Conservation (phyloP, 139 green algal species). For the Tetradesmus obliquus region DNA sequence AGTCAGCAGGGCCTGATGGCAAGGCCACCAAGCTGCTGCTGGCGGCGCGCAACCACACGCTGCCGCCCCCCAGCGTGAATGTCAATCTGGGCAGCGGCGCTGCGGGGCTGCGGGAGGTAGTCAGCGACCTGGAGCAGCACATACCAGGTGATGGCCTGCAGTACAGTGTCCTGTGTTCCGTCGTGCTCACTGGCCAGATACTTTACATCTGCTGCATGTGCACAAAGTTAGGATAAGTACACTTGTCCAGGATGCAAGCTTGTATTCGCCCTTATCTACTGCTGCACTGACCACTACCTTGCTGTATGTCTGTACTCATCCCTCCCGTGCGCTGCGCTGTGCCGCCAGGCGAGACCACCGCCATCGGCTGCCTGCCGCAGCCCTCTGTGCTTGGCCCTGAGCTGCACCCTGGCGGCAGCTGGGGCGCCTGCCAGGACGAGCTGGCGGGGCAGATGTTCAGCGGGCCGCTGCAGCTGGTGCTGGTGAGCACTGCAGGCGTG, state of each 20-base stretch:
- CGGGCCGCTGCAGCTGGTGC: conserved; percentile 69
- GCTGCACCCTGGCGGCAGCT: conserved; percentile 8
- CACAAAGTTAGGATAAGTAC: too few species aligned
- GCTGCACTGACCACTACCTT: too few species aligned
- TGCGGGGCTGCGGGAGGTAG: conserved; percentile 76
- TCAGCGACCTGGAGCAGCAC: conserved; percentile 75
- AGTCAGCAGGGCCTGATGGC: conserved; percentile 60
- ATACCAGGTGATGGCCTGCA: conserved; percentile 66
- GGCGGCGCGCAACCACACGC: conserved; percentile 65
- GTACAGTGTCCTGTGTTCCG: not conserved
- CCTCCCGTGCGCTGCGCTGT: too few species aligned
- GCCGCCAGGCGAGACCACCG: conserved; percentile 59
- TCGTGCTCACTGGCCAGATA: too few species aligned
- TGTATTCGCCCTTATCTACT: too few species aligned
- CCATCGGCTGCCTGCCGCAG: conserved; percentile 48
- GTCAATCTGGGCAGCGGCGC: conserved; percentile 11
- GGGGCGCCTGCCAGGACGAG: conserved; percentile 60
- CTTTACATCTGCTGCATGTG: too few species aligned
- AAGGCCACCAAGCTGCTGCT: conserved; percentile 69
- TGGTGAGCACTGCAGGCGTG: conserved; percentile 86
- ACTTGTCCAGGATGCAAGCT: too few species aligned
- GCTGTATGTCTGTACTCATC: too few species aligned
- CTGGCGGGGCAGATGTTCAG: conserved; percentile 78
- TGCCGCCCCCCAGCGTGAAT: conserved; percentile 60
- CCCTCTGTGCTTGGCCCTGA: conserved; percentile 35